phyloP scores from a whole-genome alignment of 768 basidiomycete species.

The Guyanaporus albipodus region DNA sequence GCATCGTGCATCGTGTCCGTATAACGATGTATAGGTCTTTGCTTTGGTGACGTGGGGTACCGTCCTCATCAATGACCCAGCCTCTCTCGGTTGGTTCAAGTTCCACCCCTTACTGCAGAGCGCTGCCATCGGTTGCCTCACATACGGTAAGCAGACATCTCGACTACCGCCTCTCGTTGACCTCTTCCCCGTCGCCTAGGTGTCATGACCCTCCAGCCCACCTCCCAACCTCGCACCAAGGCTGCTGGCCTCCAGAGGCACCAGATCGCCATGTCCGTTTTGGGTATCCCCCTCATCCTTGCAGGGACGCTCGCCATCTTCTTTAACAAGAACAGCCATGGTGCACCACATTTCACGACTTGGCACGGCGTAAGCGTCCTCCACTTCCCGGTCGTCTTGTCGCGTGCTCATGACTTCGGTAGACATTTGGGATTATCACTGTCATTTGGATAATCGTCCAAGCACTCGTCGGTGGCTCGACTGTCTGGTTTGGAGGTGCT shows the following conservation, averaged over 20 bases:
- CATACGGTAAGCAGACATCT: constrained; percentile 48
- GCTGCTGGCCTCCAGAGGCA: constrained; percentile 66
- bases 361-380: constrained; percentile 66
- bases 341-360: constrained; percentile 55
- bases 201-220: constrained; percentile 73
- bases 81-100: constrained; percentile 54
- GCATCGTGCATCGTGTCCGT: not conserved
- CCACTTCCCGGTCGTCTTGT: not conserved
- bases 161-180: not conserved
- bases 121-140: constrained; percentile 51
- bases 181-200: constrained; percentile 37
- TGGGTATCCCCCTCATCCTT: constrained; percentile 56
- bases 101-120: constrained; percentile 64
- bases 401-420: not conserved
- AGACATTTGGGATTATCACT: constrained; percentile 66
- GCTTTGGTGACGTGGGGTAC: constrained; percentile 42
- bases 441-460: constrained; percentile 62
- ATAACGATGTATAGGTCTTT: constrained; percentile 33
- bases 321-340: constrained; percentile 53
- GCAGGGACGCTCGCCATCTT: constrained; percentile 60
- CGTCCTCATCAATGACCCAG: constrained; percentile 44
- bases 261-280: constrained; percentile 56
- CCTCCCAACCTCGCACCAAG: constrained; percentile 61
- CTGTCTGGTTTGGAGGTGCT: constrained; percentile 70
- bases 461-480: constrained; percentile 60